These are phyloP conservation scores for Boletus eberwhitei DNA, from an alignment of 768 basidiomycete species.

Conservation along the genomic window DNA sequence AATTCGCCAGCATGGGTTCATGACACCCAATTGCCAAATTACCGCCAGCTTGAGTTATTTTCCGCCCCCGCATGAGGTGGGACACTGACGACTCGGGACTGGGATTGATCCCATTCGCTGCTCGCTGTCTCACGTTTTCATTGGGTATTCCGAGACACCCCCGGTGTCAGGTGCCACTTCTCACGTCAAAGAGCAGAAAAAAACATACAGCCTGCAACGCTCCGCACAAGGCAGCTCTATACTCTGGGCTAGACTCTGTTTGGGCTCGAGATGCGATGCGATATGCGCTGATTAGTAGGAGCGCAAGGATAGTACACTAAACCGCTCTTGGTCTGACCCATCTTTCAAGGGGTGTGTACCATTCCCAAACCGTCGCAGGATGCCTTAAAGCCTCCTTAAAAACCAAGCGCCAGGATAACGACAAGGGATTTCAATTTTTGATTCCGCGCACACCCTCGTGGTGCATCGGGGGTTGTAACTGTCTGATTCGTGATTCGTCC, in stretches of 20 bases:
- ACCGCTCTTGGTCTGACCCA: background rate
- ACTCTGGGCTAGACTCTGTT: background rate
- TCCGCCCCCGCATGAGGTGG: slow-evolving; percentile 1
- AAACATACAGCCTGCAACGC: background rate
- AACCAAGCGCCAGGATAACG: slow-evolving; percentile 1
- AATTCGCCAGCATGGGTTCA: background rate
- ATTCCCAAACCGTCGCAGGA: background rate
- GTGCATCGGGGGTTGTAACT: slow-evolving; percentile 7
- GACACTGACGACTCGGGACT: background rate
- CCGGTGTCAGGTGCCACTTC: background rate
- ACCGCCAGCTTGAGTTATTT: background rate
- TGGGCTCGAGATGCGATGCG: background rate
- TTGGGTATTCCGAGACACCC: background rate
- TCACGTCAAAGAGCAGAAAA: background rate
- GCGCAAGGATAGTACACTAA: background rate
- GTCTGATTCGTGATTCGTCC: slow-evolving; percentile 3
- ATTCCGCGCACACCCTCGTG: background rate
- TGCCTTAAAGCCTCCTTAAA: background rate
- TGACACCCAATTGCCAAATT: slow-evolving; percentile 11
- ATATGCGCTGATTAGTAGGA: background rate
- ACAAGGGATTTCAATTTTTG: background rate
- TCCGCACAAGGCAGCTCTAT: background rate
- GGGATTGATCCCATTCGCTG: background rate
- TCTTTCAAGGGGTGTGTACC: background rate
- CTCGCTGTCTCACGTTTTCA: background rate